phyloP scores from a whole-genome alignment of 495 filamentous ascomycete species.

The Neurospora sp. region DNA sequence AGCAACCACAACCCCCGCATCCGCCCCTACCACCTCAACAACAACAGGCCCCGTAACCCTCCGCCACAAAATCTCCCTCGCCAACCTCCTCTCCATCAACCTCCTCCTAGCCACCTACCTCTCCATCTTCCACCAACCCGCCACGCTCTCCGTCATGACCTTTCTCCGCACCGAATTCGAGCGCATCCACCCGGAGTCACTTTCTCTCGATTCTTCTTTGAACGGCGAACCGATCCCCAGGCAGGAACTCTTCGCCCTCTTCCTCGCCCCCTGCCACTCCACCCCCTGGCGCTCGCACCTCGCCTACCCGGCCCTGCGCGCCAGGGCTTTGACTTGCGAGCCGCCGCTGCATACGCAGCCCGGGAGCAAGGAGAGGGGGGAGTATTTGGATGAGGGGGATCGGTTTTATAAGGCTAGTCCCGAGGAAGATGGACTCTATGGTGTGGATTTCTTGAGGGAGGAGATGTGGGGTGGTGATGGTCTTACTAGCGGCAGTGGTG shows the following conservation, averaged over 20 bases:
- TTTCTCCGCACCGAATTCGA: slow-evolving; percentile 68
- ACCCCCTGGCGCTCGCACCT: slow-evolving; percentile 94
- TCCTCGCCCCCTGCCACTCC: slow-evolving; percentile 95
- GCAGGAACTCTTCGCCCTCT: slow-evolving; percentile 57
- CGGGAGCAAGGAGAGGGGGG: slow-evolving; percentile 38
- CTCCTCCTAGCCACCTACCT: slow-evolving; percentile 63
- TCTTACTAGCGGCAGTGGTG: not conserved
- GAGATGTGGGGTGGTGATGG: slow-evolving; percentile 28
- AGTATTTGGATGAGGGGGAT: slow-evolving; percentile 83
- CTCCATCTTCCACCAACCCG: slow-evolving; percentile 66
- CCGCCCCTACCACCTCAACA: slow-evolving; percentile 8
- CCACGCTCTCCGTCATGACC: slow-evolving; percentile 56
- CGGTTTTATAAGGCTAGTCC: slow-evolving; percentile 54
- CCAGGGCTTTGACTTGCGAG: slow-evolving; percentile 86
- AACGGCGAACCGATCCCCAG: slow-evolving; percentile 14
- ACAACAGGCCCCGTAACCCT: slow-evolving; percentile 14
- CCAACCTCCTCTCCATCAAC: slow-evolving; percentile 54
- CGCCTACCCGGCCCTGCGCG: slow-evolving; percentile 58
- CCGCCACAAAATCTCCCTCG: slow-evolving; percentile 43
- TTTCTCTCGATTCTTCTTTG: slow-evolving; percentile 5
- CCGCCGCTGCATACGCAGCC: slow-evolving; percentile 60
- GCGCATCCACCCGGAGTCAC: slow-evolving; percentile 10
- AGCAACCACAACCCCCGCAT: slow-evolving; percentile 10
- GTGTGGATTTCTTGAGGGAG: slow-evolving; percentile 41
- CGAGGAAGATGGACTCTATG: slow-evolving; percentile 3